phyloP scores from a whole-genome alignment of 768 basidiomycete genomes.

The Kwoniella dejecticola region DNA sequence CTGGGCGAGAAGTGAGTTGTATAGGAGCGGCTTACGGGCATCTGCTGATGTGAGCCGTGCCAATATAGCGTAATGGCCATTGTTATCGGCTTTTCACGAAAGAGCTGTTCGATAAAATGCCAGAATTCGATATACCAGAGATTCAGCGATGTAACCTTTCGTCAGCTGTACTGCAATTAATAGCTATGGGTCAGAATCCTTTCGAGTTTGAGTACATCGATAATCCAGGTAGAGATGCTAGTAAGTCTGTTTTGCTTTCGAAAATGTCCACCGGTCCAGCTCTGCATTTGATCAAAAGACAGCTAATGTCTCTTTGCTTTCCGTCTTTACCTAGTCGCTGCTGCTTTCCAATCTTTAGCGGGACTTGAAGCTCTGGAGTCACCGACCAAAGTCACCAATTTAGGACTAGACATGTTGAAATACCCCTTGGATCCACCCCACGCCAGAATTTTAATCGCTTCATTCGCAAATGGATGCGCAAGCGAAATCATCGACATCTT shows the following conservation, averaged over 20 bases:
- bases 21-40: no score
- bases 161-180: constrained; percentile 79
- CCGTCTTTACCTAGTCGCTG: constrained; percentile 45
- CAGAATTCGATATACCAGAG: constrained; percentile 75
- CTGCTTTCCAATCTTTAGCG: constrained; percentile 62
- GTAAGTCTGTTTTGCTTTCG: constrained; percentile 64
- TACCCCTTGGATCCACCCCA: constrained; percentile 89
- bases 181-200: constrained; percentile 77
- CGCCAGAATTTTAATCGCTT: constrained; percentile 76
- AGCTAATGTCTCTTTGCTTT: constrained; percentile 58
- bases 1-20: constrained; percentile 78
- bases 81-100: constrained; percentile 95
- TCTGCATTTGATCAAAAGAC: not conserved
- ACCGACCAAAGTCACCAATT: constrained; percentile 65
- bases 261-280: no score
- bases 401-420: constrained; percentile 81
- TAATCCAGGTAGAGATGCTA: constrained; percentile 70
- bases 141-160: constrained; percentile 84
- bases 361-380: constrained; percentile 76
- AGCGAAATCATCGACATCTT: constrained; percentile 80
- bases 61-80: constrained; percentile 67
- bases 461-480: constrained; percentile 71
- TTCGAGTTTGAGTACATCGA: constrained; percentile 87
- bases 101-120: constrained; percentile 69
- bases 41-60: no score